Evolutionary conservation across 495 filamentous ascomycete species (phyloP).

Genomic region (Lichenothelia convexa): DNA sequence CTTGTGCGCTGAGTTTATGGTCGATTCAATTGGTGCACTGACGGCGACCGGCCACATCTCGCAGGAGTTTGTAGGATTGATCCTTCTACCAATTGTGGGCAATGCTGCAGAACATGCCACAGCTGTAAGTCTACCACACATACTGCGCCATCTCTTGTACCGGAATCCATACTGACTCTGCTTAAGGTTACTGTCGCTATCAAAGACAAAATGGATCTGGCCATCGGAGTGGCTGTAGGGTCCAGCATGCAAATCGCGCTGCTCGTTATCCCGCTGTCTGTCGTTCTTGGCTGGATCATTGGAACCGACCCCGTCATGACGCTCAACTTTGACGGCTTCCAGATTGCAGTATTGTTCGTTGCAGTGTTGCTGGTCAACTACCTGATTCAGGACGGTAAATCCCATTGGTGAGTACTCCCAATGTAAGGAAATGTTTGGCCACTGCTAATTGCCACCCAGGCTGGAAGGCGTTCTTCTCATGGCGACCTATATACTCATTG

Average conservation of each 20-base stretch:
- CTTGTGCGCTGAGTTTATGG: conserved; percentile 82
- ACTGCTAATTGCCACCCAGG: too few species aligned
- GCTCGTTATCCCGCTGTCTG: conserved; percentile 14
- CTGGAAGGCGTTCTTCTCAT: conserved; percentile 22
- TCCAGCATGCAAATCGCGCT: conserved; percentile 18
- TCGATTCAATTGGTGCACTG: conserved; percentile 55
- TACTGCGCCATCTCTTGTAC: too few species aligned
- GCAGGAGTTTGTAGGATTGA: conserved; percentile 16
- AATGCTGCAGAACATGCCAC: conserved; percentile 18
- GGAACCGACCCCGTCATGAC: conserved; percentile 12
- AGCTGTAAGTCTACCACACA: too few species aligned
- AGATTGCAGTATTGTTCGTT: conserved; percentile 12
- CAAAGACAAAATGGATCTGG: conserved; percentile 19
- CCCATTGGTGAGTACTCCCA: too few species aligned
- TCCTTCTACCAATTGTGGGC: conserved; percentile 18
- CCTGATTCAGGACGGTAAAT: conserved; percentile 10
- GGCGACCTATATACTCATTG: conserved; percentile 22
- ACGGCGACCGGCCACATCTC: conserved; percentile 21
- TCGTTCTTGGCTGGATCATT: conserved; percentile 16
- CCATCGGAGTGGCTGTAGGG: conserved; percentile 16
- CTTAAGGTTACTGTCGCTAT: conserved; percentile 17
- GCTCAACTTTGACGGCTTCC: conserved; percentile 17
- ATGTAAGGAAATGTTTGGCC: too few species aligned
- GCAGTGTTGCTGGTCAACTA: conserved; percentile 16
- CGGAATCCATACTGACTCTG: too few species aligned